phyloP scores from a whole-genome alignment of 108 stramenopile genomes.

The Schizochytrium sp. region DNA sequence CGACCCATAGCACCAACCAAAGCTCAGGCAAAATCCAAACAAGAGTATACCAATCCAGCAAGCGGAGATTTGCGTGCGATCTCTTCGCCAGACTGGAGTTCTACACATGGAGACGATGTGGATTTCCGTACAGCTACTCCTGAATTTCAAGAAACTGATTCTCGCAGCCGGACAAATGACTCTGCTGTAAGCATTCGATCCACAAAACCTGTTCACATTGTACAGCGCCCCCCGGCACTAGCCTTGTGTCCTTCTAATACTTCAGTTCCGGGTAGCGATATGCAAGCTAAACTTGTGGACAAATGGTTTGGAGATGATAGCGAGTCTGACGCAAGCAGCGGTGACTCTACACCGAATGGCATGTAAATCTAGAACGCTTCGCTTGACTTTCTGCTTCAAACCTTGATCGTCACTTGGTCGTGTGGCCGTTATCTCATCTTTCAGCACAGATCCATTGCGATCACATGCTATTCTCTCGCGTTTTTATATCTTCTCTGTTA shows the following conservation, averaged over 20 bases:
- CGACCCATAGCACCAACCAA: neutral
- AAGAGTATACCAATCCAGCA: neutral
- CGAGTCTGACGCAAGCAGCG: too few species aligned
- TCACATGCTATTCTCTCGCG: too few species aligned
- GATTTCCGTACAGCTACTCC: neutral
- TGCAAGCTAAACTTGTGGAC: neutral
- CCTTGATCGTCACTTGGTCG: too few species aligned
- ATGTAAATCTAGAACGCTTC: too few species aligned
- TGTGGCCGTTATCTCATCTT: too few species aligned
- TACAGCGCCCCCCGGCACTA: neutral
- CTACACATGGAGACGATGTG: neutral
- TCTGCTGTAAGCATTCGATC: neutral
- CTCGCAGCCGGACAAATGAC: neutral
- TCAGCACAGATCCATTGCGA: too few species aligned
- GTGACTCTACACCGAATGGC: too few species aligned
- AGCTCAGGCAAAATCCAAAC: neutral
- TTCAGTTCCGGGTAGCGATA: neutral
- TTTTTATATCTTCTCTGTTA: too few species aligned
- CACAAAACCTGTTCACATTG: neutral
- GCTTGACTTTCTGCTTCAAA: too few species aligned
- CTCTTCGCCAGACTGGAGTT: neutral
- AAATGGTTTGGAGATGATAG: neutral
- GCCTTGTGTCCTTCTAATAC: neutral
- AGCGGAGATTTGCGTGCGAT: conserved; percentile 2
- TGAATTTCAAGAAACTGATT: neutral